These are phyloP conservation scores for Starmerella tilneyi DNA, from an alignment of 805 yeast species.

Conservation along the genomic window DNA sequence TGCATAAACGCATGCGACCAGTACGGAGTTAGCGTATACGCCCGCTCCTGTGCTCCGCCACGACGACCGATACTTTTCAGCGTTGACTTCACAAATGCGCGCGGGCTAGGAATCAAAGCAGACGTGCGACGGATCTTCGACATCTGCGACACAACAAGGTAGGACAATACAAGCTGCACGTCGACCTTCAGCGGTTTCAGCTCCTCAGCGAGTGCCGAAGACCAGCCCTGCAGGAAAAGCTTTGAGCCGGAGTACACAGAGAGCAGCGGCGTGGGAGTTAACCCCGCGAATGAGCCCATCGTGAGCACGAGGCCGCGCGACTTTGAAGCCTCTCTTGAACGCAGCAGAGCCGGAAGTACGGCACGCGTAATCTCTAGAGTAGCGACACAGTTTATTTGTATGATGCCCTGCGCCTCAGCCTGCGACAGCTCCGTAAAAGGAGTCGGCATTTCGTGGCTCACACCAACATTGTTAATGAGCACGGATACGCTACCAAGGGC, in stretches of 20 bases:
- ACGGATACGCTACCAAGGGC: slow-evolving; percentile 51
- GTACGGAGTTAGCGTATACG: slow-evolving; percentile 77
- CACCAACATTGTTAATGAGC: slow-evolving; percentile 87
- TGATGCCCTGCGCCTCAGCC: slow-evolving; percentile 64
- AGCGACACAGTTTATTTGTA: slow-evolving; percentile 75
- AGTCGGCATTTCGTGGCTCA: slow-evolving; percentile 88
- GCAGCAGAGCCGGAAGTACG: slow-evolving; percentile 60
- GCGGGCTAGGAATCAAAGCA: slow-evolving; percentile 68
- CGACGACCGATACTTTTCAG: slow-evolving; percentile 66
- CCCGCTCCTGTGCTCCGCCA: slow-evolving; percentile 87
- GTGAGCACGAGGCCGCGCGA: slow-evolving; percentile 64
- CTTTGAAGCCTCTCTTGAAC: slow-evolving; percentile 38
- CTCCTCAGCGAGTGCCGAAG: slow-evolving; percentile 79
- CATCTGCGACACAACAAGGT: slow-evolving; percentile 90
- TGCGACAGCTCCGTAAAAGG: slow-evolving; percentile 75
- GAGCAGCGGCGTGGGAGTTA: slow-evolving; percentile 80
- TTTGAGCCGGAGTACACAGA: slow-evolving; percentile 95
- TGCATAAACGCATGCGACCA: slow-evolving; percentile 92
- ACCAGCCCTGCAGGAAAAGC: slow-evolving; percentile 91
- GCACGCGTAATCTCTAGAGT: slow-evolving; percentile 75
- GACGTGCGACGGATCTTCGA: slow-evolving; percentile 80
- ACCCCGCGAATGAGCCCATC: slow-evolving; percentile 96
- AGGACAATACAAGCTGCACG: slow-evolving; percentile 75
- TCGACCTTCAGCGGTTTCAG: slow-evolving; percentile 59
- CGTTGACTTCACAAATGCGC: slow-evolving; percentile 62